Evolutionary conservation across 352 stramenopile species (phyloP).

Genomic region (Phytophthora megakarya): DNA sequence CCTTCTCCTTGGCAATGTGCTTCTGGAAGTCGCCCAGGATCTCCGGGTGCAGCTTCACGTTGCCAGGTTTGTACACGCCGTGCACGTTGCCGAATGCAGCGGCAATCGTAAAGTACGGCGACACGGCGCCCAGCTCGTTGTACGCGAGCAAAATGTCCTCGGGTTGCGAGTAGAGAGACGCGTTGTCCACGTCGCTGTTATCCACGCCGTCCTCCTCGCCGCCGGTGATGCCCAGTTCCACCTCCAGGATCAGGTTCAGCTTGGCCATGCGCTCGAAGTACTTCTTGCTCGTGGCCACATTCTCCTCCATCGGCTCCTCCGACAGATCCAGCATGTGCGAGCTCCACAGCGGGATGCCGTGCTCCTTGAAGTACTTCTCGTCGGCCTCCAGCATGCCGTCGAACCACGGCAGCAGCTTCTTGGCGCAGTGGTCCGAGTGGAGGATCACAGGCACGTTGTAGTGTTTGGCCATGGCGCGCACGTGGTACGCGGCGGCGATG

Average conservation of each 20-base stretch:
- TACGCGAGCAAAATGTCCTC: constrained; percentile 88
- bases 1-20: constrained; percentile 75
- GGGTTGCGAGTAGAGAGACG: constrained; percentile 81
- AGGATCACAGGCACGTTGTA: constrained; percentile 98
- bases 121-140: constrained; percentile 93
- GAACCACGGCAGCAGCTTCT: constrained; percentile 98
- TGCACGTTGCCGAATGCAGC: constrained; percentile 63
- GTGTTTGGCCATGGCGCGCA: constrained; percentile 95
- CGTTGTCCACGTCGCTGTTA: constrained; percentile 95
- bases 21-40: constrained; percentile 97
- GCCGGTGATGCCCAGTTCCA: constrained; percentile 98
- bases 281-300: constrained; percentile 97
- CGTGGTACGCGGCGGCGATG: constrained; percentile 95
- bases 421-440: constrained; percentile 99
- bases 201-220: constrained; percentile 99
- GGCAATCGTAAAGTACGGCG: constrained; percentile 96
- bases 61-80: constrained; percentile 98
- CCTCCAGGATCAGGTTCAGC: constrained; percentile 96
- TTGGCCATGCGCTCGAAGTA: constrained; percentile 98
- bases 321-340: constrained; percentile 99
- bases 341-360: constrained; percentile 96
- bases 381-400: constrained; percentile 96
- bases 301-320: constrained; percentile 98
- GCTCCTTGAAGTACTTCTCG: constrained; percentile 95
- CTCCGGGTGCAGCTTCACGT: constrained; percentile 98